phyloP scores from a whole-genome alignment of 441 rosid genomes.

The Macaranga tanarius region DNA sequence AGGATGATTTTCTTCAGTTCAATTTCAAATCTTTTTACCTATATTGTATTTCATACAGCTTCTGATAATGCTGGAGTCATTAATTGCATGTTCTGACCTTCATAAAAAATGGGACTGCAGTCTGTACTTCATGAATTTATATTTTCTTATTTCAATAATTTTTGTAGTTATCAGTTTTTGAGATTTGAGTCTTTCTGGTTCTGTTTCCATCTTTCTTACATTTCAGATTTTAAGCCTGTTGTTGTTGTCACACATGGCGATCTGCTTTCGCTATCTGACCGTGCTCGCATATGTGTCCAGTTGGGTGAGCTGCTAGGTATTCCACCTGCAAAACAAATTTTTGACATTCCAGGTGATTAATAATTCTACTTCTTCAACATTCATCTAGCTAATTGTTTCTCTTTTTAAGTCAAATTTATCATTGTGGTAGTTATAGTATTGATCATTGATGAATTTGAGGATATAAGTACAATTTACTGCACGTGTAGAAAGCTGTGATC shows the following conservation, averaged over 20 bases:
- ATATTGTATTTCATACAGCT: background rate
- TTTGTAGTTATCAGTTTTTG: background rate
- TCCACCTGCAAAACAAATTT: slow-evolving; percentile 67
- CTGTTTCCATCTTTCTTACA: slow-evolving; percentile 2
- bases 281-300: slow-evolving; percentile 47
- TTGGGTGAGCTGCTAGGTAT: slow-evolving; percentile 74
- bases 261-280: slow-evolving; percentile 58
- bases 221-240: slow-evolving; percentile 77
- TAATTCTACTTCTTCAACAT: background rate
- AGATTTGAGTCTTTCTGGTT: too few species aligned
- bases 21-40: background rate
- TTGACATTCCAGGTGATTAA: slow-evolving; percentile 77
- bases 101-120: background rate
- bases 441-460: background rate
- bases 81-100: background rate
- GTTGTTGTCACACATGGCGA: slow-evolving; percentile 83
- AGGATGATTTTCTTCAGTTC: background rate
- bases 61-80: background rate
- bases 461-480: slow-evolving; percentile 8
- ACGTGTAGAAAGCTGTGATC: slow-evolving; percentile 51
- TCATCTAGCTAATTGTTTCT: background rate
- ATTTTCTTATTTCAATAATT: background rate
- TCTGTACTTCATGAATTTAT: too few species aligned
- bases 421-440: background rate
- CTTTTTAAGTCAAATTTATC: background rate